phyloP scores from a whole-genome alignment of 2,329 filamentous ascomycete genomes.

The Thielaviopsis populi region DNA sequence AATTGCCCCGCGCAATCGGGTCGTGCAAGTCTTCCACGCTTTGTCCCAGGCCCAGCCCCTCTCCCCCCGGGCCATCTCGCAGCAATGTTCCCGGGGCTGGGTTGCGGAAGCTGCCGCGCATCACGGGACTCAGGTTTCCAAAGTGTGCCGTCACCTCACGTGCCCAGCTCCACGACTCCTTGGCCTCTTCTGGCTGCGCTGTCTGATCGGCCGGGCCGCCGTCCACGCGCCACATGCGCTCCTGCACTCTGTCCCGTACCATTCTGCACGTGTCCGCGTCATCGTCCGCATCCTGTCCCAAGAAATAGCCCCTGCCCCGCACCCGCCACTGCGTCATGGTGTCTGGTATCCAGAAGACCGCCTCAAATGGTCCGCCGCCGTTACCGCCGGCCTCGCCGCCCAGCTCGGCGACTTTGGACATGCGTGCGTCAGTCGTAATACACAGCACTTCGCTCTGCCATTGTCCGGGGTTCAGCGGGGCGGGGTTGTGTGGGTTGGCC shows the following conservation, averaged over 20 bases:
- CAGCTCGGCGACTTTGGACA: conserved; percentile 68
- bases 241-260: neutral
- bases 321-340: conserved; percentile 71
- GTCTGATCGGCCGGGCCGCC: conserved; percentile 19
- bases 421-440: conserved; percentile 77
- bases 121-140: conserved; percentile 68
- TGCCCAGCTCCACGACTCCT: conserved; percentile 52
- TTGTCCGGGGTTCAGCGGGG: conserved; percentile 49
- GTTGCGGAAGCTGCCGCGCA: conserved; percentile 64
- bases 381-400: conserved; percentile 40
- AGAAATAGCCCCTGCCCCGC: conserved; percentile 57
- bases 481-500: conserved; percentile 55
- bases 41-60: conserved; percentile 37
- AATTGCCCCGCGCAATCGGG: conserved; percentile 53
- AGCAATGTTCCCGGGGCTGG: conserved; percentile 52
- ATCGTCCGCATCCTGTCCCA: conserved; percentile 52
- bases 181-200: conserved; percentile 22
- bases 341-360: conserved; percentile 63
- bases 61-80: conserved; percentile 25
- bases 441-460: conserved; percentile 67
- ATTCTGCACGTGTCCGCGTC: neutral
- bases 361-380: conserved; percentile 61
- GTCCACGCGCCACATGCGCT: neutral
- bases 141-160: conserved; percentile 76
- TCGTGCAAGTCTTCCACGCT: conserved; percentile 60